Evolutionary conservation across 495 filamentous ascomycete species (phyloP), one percentile per base, ranked within the genome.

Genomic region (Halenospora varia): DNA sequence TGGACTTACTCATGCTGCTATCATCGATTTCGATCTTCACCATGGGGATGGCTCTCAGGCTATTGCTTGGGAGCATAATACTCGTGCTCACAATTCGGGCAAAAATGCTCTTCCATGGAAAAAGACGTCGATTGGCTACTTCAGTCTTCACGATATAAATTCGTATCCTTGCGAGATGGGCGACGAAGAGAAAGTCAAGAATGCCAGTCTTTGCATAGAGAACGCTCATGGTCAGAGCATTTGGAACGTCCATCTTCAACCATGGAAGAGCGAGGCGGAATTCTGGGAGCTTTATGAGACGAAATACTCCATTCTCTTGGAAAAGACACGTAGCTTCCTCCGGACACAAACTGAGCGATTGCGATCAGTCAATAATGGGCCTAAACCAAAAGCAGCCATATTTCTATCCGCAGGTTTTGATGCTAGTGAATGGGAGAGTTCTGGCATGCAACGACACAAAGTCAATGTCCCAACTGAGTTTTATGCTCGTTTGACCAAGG

Each of bases 341-440:
- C 80, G 77, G 24, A 64, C 69, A 19, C 87, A 96, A 44, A 85
- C 89, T 0, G 73, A 87, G 41, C 77, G 83, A 22, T 64, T 74
- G 19, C 75, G 72, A 44, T 66, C 76, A 44, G 75, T 73, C 19
- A 73, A 78, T 26, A 81, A 75, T 51, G 76, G 76, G 23, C 75
- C 76, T 9, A 61, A 71, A 23, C 87, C 91, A 26, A 90, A 85
- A 64, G 90, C 87, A 8, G 92, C 92, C 6, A 88, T 98, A 25
- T 98, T 98, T 69, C 71, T 98, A 25, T 96, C 91, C 26, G 93
- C 94, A 0, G 94, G 94, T 0, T 98, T 98, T 62, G 94, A 98
- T 74, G 95, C 94, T 3, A 96, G 91, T 64, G 89, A 97, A 66
- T 92, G 88, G 83, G 94, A 98, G 69, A 81, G 84, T n/a, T 68